These are phyloP conservation scores for Globisporangium parvum DNA, from an alignment of 352 stramenopile species.

Conservation along the genomic window DNA sequence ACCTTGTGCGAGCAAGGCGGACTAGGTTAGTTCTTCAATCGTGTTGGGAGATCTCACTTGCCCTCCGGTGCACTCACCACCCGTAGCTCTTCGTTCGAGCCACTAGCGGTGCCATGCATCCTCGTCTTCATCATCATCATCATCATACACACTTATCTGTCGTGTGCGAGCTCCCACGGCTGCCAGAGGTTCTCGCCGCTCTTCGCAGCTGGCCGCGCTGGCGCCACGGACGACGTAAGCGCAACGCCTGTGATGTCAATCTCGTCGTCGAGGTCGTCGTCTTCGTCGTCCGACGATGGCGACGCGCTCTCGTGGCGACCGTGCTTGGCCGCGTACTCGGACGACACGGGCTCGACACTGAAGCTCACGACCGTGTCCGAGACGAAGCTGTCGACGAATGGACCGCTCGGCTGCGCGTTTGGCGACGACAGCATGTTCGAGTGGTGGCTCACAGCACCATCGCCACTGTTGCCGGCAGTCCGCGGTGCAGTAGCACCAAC, in stretches of 20 bases:
- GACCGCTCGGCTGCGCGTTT: slow-evolving; percentile 7
- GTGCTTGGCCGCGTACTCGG: slow-evolving; percentile 20
- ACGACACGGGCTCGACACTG: slow-evolving; percentile 24
- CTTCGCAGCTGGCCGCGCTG: slow-evolving; percentile 21
- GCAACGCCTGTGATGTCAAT: slow-evolving; percentile 63
- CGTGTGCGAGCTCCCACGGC: slow-evolving; percentile 63
- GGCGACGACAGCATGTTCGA: slow-evolving; percentile 18
- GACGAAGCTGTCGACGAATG: slow-evolving; percentile 37
- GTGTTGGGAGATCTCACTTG: too few species aligned
- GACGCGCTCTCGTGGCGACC: slow-evolving; percentile 21
- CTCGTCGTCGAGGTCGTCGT: slow-evolving; percentile 44
- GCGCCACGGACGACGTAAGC: slow-evolving; percentile 26
- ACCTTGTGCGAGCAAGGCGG: too few species aligned
- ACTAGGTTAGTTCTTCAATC: too few species aligned
- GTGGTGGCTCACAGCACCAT: slow-evolving; percentile 3
- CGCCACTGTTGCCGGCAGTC: neutral
- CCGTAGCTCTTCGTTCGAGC: neutral
- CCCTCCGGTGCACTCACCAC: too few species aligned
- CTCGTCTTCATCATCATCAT: neutral
- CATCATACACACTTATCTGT: slow-evolving; percentile 17
- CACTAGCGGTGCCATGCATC: neutral
- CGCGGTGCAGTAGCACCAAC: neutral
- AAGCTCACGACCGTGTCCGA: slow-evolving; percentile 27
- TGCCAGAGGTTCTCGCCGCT: slow-evolving; percentile 63
- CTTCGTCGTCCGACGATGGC: slow-evolving; percentile 31